Evolutionary conservation across 768 basidiomycete species (phyloP), one percentile per base, ranked within the genome.

Genomic region (Albatrellus ellisii): DNA sequence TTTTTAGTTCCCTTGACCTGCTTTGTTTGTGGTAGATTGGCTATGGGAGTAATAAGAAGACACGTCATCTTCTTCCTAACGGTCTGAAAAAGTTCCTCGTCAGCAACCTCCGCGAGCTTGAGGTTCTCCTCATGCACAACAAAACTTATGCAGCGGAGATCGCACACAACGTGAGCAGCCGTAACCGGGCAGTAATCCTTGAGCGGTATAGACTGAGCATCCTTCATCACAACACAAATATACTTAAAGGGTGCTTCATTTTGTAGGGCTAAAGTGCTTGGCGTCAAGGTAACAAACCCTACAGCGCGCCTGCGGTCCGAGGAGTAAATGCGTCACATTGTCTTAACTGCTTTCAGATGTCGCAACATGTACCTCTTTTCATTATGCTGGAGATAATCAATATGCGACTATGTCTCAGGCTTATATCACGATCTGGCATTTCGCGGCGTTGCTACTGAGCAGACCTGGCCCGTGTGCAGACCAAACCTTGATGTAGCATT

Each of bases 71-170:
- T 42, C 84, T 97, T 55, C 95, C 95, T 48, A 91, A 80, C 59
- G 95, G 95, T 48, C 75, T 86, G 61, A 94, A 95, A 72, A 90
- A 92, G 64, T 82, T 97, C 69, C 68, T 94, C 48, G 87, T 99
- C 56, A 82, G 74, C 74, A 98, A 98, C 65, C 73, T 84, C 41
- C 76, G 82, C 61, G 92, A 98, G 62, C 65, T 99, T 47, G 91
- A 98, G 55, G 76, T 98, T 54, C 80, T 97, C 49, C 72, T 97
- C 40, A 92, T 97, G 90, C 92, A 97, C 77, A 92, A 89, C 77
- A 88, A 88, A 71, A 81, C 68, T 56, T 98, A 83, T 60, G 81
- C 91, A 37, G 95, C 91, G 41, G 89, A 94, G 62, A 90, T 99
- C 54, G 95, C 95, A 40, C 92, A 95, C 73, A 80, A 77, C 53